Evolutionary conservation across 1,139 yeast species (phyloP).

Genomic region (Lipomyces yarrowii): DNA sequence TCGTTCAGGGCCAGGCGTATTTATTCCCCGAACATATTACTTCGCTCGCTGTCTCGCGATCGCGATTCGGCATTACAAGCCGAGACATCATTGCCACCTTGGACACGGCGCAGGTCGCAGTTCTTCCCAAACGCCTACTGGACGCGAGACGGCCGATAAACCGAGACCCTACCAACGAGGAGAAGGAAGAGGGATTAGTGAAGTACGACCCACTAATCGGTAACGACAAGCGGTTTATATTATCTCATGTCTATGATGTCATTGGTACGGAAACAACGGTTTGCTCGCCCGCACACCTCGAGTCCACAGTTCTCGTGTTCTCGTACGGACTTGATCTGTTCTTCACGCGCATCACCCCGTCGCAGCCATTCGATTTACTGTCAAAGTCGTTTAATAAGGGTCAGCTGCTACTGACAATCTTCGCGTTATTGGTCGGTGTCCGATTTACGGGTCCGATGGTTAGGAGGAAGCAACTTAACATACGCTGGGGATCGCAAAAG

Average conservation of each 20-base stretch:
- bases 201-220: slow-evolving; percentile 70
- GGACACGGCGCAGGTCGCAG: slow-evolving; percentile 63
- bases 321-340: slow-evolving; percentile 67
- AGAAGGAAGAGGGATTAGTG: slow-evolving; percentile 60
- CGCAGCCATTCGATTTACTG: slow-evolving; percentile 79
- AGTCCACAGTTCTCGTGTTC: slow-evolving; percentile 77
- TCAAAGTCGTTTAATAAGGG: slow-evolving; percentile 66
- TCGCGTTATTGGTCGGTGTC: slow-evolving; percentile 52
- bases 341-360: slow-evolving; percentile 78
- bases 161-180: slow-evolving; percentile 56
- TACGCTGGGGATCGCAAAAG: slow-evolving; percentile 26
- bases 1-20: slow-evolving; percentile 57
- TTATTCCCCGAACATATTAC: slow-evolving; percentile 60
- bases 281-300: slow-evolving; percentile 69
- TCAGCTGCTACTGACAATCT: slow-evolving; percentile 64
- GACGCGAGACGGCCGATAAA: slow-evolving; percentile 50
- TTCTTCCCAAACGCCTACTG: slow-evolving; percentile 60
- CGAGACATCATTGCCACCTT: slow-evolving; percentile 67
- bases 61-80: slow-evolving; percentile 73
- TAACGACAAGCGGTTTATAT: slow-evolving; percentile 50
- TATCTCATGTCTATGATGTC: slow-evolving; percentile 47
- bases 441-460: slow-evolving; percentile 63
- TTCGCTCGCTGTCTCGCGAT: slow-evolving; percentile 58
- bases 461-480: slow-evolving; percentile 43
- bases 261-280: slow-evolving; percentile 42